These are phyloP conservation scores for Diddensiella caesifluorescens DNA, from an alignment of 805 yeast species.

Conservation along the genomic window DNA sequence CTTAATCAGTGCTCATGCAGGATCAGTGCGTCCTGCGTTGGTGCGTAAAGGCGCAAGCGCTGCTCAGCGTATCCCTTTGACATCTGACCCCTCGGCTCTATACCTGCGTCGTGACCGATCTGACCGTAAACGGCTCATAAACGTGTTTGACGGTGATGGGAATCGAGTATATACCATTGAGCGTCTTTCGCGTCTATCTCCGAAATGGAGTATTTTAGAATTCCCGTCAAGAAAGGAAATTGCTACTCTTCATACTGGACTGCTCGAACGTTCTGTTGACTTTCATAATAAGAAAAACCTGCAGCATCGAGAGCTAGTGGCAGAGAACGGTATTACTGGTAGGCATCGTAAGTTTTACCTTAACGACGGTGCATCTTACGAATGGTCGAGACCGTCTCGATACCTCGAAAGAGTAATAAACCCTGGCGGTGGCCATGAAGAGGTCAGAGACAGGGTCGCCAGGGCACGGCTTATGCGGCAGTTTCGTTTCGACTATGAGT, in stretches of 20 bases:
- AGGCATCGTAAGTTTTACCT: conserved; percentile 44
- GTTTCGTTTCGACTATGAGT: conserved; percentile 55
- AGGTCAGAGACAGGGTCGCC: conserved; percentile 49
- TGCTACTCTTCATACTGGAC: conserved; percentile 48
- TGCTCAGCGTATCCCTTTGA: conserved; percentile 13
- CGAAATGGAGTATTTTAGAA: conserved; percentile 48
- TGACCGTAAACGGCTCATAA: conserved; percentile 41
- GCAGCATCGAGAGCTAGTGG: conserved; percentile 40
- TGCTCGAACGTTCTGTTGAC: conserved; percentile 41
- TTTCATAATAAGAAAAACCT: conserved; percentile 44
- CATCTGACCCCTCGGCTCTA: conserved; percentile 32
- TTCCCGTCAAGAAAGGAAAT: conserved; percentile 43
- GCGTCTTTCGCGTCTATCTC: conserved; percentile 42
- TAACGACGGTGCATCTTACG: conserved; percentile 48
- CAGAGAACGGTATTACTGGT: conserved; percentile 38
- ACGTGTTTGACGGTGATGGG: conserved; percentile 47
- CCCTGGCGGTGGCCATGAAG: conserved; percentile 54
- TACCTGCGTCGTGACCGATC: conserved; percentile 47
- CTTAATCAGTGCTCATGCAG: conserved; percentile 8
- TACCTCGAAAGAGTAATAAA: conserved; percentile 48
- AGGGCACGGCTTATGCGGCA: conserved; percentile 52
- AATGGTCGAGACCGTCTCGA: conserved; percentile 51
- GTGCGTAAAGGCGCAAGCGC: conserved; percentile 7
- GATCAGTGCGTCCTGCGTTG: not conserved
- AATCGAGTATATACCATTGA: conserved; percentile 46